These are phyloP conservation scores for Microbotryomycetes sp. DNA, from an alignment of 1,284 basidiomycete genomes.

Conservation along the genomic window DNA sequence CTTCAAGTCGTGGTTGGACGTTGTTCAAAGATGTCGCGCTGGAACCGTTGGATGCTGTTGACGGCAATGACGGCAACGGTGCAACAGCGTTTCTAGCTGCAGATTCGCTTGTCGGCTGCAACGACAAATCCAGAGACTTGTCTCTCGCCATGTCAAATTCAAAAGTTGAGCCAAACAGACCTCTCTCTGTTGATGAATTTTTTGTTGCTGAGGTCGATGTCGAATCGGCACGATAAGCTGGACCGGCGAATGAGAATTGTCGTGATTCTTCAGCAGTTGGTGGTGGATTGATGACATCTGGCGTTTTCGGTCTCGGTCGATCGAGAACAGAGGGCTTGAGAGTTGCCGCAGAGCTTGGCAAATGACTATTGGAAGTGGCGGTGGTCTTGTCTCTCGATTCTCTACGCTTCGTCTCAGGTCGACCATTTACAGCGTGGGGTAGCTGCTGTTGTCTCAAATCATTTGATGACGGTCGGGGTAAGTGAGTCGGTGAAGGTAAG, in stretches of 20 bases:
- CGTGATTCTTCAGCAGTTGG: not conserved
- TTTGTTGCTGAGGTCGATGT: not conserved
- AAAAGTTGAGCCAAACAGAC: not conserved
- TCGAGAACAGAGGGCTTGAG: constrained; percentile 13
- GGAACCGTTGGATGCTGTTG: no score
- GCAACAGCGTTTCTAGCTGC: no score
- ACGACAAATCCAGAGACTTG: not conserved
- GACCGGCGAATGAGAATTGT: not conserved
- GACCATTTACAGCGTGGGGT: no score
- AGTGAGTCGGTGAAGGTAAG: not conserved
- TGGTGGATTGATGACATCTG: not conserved
- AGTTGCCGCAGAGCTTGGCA: no score
- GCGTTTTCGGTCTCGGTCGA: constrained; percentile 18
- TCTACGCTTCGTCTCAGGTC: no score
- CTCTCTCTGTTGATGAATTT: no score
- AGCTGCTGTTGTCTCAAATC: not conserved
- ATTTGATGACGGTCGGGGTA: not conserved
- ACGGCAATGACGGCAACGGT: no score
- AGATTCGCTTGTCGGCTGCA: no score
- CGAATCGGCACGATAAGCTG: not conserved
- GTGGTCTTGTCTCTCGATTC: no score
- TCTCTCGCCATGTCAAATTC: not conserved
- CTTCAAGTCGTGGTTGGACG: constrained; percentile 5
- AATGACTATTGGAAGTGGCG: no score
- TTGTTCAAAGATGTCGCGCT: constrained; percentile 3